Evolutionary conservation across 179 eudicot species (phyloP).

Genomic region (Corrigiola litoralis): DNA sequence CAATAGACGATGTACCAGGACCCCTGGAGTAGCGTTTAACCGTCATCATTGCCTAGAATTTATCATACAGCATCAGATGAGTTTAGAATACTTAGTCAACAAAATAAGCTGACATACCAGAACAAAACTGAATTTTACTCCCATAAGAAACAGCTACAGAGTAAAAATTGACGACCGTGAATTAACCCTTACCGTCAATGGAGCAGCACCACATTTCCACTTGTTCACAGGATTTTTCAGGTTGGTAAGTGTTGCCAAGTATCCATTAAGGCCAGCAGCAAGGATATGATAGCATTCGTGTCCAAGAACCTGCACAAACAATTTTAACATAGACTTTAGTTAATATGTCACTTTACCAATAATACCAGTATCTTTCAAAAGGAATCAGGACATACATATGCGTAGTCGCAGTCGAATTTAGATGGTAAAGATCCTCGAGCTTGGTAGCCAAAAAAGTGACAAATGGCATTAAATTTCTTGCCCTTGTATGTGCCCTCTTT

Average conservation of each 20-base stretch:
- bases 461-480: constrained; percentile 91
- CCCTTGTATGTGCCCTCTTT: constrained; percentile 97
- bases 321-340: not conserved
- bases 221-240: constrained; percentile 77
- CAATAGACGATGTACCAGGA: constrained; percentile 63
- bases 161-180: not conserved
- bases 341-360: not conserved
- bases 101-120: not conserved
- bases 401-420: constrained; percentile 92
- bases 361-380: not conserved
- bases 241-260: constrained; percentile 90
- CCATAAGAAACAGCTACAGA: not conserved
- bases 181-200: constrained; percentile 62
- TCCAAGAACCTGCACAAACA: constrained; percentile 74
- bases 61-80: not conserved
- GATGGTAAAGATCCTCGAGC: constrained; percentile 97
- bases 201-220: constrained; percentile 99
- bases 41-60: constrained; percentile 86
- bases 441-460: constrained; percentile 98
- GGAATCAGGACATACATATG: constrained; percentile 53
- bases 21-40: constrained; percentile 79
- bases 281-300: constrained; percentile 87
- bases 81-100: not conserved
- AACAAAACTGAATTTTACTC: not conserved
- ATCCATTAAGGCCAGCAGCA: constrained; percentile 96